Evolutionary conservation across 345 rosid species (phyloP).

Genomic region (Leavenworthia alabamica): DNA sequence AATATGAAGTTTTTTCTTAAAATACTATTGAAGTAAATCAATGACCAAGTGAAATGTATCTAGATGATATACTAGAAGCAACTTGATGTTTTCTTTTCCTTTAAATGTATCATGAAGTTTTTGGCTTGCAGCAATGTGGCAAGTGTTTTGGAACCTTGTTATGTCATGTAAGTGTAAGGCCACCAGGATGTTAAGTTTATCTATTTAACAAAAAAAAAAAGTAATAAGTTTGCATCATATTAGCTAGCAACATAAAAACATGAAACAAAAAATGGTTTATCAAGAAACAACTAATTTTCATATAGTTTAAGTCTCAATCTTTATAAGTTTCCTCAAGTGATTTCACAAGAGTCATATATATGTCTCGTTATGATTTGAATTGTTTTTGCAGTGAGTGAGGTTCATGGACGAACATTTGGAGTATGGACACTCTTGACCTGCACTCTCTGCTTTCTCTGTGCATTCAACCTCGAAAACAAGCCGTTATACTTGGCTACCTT

Average conservation of each 20-base stretch:
- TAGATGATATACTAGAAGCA: slow-evolving; percentile 13
- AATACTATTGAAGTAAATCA: neutral
- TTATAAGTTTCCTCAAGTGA: neutral
- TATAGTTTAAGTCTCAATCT: slow-evolving; percentile 1
- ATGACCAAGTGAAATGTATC: slow-evolving; percentile 18
- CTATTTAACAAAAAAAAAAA: neutral
- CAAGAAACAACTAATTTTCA: neutral
- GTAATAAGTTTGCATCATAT: neutral
- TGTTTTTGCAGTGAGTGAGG: slow-evolving; percentile 71
- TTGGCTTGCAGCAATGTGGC: neutral
- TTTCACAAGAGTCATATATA: neutral
- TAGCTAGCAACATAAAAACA: neutral
- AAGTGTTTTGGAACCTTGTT: neutral
- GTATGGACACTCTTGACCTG: slow-evolving; percentile 94
- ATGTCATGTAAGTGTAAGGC: slow-evolving; percentile 6
- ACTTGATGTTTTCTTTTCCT: slow-evolving; percentile 1
- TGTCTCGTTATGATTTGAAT: neutral
- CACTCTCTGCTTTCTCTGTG: slow-evolving; percentile 91
- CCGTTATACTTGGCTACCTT: slow-evolving; percentile 77
- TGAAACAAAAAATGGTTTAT: neutral
- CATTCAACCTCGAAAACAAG: slow-evolving; percentile 75
- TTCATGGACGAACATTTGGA: slow-evolving; percentile 95
- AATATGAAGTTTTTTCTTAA: neutral
- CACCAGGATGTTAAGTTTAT: neutral
- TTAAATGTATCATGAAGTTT: neutral